These are phyloP conservation scores for Neonectria magnoliae DNA, from an alignment of 2,329 filamentous ascomycete species.

Conservation along the genomic window DNA sequence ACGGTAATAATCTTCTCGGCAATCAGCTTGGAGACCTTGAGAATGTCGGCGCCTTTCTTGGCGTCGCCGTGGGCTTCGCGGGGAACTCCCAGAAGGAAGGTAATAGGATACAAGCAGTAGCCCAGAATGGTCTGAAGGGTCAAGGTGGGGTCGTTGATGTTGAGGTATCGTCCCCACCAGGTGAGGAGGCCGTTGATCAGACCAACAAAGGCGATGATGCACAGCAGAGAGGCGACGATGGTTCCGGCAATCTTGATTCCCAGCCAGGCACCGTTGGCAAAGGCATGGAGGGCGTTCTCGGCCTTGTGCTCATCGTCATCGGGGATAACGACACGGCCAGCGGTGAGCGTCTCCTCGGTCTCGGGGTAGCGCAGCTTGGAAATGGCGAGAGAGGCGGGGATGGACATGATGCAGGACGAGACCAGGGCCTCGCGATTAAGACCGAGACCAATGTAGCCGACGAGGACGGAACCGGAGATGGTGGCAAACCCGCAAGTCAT, in stretches of 20 bases:
- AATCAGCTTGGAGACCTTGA: conserved; percentile 81
- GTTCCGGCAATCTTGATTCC: conserved; percentile 88
- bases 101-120: conserved; percentile 80
- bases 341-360: conserved; percentile 85
- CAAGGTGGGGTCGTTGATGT: conserved; percentile 75
- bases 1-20: conserved; percentile 83
- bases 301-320: conserved; percentile 80
- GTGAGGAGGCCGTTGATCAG: conserved; percentile 80
- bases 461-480: conserved; percentile 87
- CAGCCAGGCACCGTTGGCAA: conserved; percentile 85
- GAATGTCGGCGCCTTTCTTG: conserved; percentile 60
- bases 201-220: conserved; percentile 81
- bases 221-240: conserved; percentile 82
- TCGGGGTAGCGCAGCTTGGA: conserved; percentile 92
- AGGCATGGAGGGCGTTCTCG: conserved; percentile 85
- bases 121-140: conserved; percentile 78
- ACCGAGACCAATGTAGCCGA: conserved; percentile 86
- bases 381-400: conserved; percentile 87
- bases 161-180: conserved; percentile 85
- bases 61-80: conserved; percentile 47
- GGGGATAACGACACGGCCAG: conserved; percentile 82
- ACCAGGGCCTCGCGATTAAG: conserved; percentile 87
- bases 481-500: conserved; percentile 95
- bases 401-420: conserved; percentile 95
- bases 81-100: conserved; percentile 84